Evolutionary conservation across 2,329 filamentous ascomycete species (phyloP).

Genomic region (Sphaerulina vaccinii): DNA sequence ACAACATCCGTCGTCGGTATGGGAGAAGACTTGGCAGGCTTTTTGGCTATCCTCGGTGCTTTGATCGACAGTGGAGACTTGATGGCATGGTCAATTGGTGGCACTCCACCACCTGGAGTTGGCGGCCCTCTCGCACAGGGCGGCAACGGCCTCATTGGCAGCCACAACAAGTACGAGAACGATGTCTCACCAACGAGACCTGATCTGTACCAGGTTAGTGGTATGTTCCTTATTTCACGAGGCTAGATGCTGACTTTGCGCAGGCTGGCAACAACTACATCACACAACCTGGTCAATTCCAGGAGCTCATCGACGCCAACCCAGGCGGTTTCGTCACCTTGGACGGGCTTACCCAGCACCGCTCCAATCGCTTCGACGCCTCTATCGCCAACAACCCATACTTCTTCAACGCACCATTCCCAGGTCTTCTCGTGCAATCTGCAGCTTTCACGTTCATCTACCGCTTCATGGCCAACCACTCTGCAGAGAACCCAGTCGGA

Average conservation of each 20-base stretch:
- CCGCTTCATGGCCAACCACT: conserved; percentile 36
- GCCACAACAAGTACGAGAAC: conserved; percentile 40
- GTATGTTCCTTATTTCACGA: too few relatives aligned
- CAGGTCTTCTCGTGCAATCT: conserved; percentile 22
- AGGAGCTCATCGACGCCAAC: conserved; percentile 30
- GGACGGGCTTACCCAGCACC: conserved; percentile 19
- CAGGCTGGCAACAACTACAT: conserved; percentile 32
- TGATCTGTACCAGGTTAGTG: conserved; percentile 38
- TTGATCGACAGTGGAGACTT: conserved; percentile 19
- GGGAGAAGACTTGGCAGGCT: conserved; percentile 32
- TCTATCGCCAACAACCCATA: conserved; percentile 36
- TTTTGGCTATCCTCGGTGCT: conserved; percentile 21
- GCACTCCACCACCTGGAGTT: conserved; percentile 18
- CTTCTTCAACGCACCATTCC: conserved; percentile 23
- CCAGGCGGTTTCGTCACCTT: conserved; percentile 25
- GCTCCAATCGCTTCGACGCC: conserved; percentile 23
- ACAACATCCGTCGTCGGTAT: conserved; percentile 36
- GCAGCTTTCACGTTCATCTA: conserved; percentile 31
- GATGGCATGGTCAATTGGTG: conserved; percentile 21
- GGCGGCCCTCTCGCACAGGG: conserved; percentile 7
- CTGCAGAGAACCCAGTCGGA: conserved; percentile 25
- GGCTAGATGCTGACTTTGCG: too few relatives aligned
- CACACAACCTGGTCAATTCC: conserved; percentile 29
- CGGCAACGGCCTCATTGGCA: conserved; percentile 25
- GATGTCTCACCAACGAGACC: conserved; percentile 38